These are phyloP conservation scores for Fraxinus cuspidata DNA, from an alignment of 257 asterid genomes.

Conservation along the genomic window DNA sequence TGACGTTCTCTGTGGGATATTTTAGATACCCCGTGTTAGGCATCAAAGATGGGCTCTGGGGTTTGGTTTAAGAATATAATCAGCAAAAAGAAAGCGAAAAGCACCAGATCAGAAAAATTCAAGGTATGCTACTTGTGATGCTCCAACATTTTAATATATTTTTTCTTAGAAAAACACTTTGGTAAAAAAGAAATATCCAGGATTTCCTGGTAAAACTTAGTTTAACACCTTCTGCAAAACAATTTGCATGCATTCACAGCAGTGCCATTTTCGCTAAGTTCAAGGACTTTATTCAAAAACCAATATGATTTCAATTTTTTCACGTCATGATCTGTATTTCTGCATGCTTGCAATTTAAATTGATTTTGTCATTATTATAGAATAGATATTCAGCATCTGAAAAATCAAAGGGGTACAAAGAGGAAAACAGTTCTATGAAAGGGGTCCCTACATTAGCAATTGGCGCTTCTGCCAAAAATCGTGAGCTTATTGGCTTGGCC, in stretches of 20 bases:
- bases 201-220: background rate
- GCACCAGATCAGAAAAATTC: slow-evolving; percentile 40
- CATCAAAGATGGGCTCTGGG: slow-evolving; percentile 62
- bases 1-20: slow-evolving; percentile 34
- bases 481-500: slow-evolving; percentile 33
- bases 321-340: background rate
- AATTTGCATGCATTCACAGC: background rate
- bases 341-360: slow-evolving; percentile 21
- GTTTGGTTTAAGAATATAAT: slow-evolving; percentile 78
- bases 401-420: slow-evolving; percentile 39
- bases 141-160: background rate
- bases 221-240: background rate
- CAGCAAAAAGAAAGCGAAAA: slow-evolving; percentile 60
- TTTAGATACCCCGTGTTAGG: slow-evolving; percentile 29
- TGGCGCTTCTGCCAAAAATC: slow-evolving; percentile 35
- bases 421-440: slow-evolving; percentile 29
- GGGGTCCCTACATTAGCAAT: slow-evolving; percentile 30
- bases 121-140: slow-evolving; percentile 46
- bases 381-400: slow-evolving; percentile 55
- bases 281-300: background rate
- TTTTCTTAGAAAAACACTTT: background rate
- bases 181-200: background rate
- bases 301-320: background rate
- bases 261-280: background rate
- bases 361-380: slow-evolving; percentile 21